Percentiles rank a stretch among this genome's conserved stretches.
Conservation (phyloP, 129 eudicot genomes). For the Calendula officinalis region DNA sequence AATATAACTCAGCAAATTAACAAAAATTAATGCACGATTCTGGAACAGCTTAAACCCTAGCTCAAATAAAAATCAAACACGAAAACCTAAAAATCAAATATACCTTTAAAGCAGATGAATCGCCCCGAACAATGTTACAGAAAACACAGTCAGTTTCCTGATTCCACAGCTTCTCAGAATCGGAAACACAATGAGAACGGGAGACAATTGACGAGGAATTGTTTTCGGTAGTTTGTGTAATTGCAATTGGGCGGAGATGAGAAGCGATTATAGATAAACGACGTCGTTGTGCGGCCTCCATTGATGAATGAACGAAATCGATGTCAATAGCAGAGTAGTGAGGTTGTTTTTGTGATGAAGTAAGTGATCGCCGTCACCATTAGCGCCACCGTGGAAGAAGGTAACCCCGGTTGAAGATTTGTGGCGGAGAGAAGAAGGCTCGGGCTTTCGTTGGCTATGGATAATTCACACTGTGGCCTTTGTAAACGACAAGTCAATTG, state of each 20-base stretch:
- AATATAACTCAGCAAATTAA: no score
- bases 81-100: neutral
- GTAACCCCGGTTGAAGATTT: no score
- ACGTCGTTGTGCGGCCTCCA: slow-evolving; percentile 52
- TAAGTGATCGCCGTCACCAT: no score
- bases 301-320: neutral
- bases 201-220: slow-evolving; percentile 15
- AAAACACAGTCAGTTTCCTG: slow-evolving; percentile 48
- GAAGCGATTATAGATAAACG: slow-evolving; percentile 53
- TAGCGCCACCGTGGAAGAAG: no score
- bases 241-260: slow-evolving; percentile 40
- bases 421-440: no score
- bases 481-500: no score
- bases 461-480: no score
- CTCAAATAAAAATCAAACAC: no score
- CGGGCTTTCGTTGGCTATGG: no score
- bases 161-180: slow-evolving; percentile 13
- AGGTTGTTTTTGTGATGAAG: slow-evolving; percentile 22
- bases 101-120: slow-evolving; percentile 47
- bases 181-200: slow-evolving; percentile 32
- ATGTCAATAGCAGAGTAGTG: neutral
- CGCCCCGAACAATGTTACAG: slow-evolving; percentile 69
- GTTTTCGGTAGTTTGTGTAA: slow-evolving; percentile 2
- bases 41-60: no score
- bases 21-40: no score